Evolutionary conservation across 1,139 yeast species (phyloP).

Genomic region (Suhomyces bolitotheri): DNA sequence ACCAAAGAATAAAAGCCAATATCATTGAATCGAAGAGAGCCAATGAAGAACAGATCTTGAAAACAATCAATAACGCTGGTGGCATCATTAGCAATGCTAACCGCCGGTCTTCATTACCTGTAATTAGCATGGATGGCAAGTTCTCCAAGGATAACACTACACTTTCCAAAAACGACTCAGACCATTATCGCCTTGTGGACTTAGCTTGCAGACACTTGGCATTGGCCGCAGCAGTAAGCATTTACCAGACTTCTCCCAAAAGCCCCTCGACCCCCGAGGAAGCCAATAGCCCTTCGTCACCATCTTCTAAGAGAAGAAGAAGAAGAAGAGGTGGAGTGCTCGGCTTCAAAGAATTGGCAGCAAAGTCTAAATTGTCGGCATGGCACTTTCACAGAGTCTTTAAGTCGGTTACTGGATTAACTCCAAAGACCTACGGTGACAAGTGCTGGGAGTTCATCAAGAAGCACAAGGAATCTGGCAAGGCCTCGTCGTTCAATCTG

Average conservation of each 20-base stretch:
- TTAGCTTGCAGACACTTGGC: conserved; percentile 85
- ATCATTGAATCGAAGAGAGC: conserved; percentile 34
- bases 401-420: conserved; percentile 79
- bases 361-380: conserved; percentile 80
- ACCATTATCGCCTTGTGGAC: conserved; percentile 70
- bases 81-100: conserved; percentile 14
- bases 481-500: conserved; percentile 4
- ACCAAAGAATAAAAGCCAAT: conserved; percentile 40
- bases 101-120: conserved; percentile 33
- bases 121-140: conserved; percentile 25
- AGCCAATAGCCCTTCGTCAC: conserved; percentile 15
- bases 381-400: conserved; percentile 94
- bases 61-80: conserved; percentile 19
- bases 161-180: conserved; percentile 58
- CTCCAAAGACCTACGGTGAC: conserved; percentile 89
- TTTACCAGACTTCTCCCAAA: conserved; percentile 29
- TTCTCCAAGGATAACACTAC: conserved; percentile 29
- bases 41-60: conserved; percentile 30
- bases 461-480: conserved; percentile 17
- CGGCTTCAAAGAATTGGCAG: conserved; percentile 86
- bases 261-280: conserved; percentile 22
- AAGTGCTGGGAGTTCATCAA: conserved; percentile 75
- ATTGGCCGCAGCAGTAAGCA: conserved; percentile 68
- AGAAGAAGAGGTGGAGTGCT: conserved; percentile 82
- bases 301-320: conserved; percentile 45